Percentiles rank a stretch among this genome's conserved stretches.
These are phyloP conservation scores for Claviceps pusilla DNA, from an alignment of 2,329 filamentous ascomycete genomes.

Conservation along the genomic window DNA sequence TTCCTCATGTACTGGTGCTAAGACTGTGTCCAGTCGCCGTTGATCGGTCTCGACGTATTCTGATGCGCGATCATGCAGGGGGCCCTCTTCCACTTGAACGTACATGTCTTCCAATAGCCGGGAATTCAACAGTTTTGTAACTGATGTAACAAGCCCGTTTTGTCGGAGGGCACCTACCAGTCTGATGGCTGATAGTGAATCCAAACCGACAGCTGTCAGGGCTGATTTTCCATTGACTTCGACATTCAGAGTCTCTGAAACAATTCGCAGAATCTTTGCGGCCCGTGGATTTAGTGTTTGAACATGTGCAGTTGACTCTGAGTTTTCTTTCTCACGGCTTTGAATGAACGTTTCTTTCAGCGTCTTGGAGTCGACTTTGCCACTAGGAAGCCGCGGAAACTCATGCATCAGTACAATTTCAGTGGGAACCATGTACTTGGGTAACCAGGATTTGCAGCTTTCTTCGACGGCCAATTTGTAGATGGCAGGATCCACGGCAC, in stretches of 20 bases:
- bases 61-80: not conserved
- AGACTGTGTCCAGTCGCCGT: not conserved
- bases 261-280: conserved; percentile 21
- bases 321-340: conserved; percentile 6
- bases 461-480: conserved; percentile 31
- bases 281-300: conserved; percentile 11
- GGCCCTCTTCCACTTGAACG: not conserved
- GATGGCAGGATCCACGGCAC: conserved; percentile 33
- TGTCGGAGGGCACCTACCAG: conserved; percentile 49
- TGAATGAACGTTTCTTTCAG: conserved; percentile 37
- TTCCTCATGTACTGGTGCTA: not conserved
- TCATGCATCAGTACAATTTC: conserved; percentile 49
- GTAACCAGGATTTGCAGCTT: conserved; percentile 60
- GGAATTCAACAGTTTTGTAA: conserved; percentile 46
- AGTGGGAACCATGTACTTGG: conserved; percentile 67
- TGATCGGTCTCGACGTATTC: not conserved
- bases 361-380: conserved; percentile 61
- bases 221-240: conserved; percentile 22
- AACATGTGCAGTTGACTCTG: not conserved
- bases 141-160: conserved; percentile 38
- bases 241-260: conserved; percentile 27
- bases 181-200: conserved; percentile 38
- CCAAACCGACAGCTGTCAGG: conserved; percentile 43
- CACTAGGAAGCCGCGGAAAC: conserved; percentile 66
- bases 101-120: conserved; percentile 25